Evolutionary conservation across 306 rosid species (phyloP), one percentile per base, ranked within the genome.

Genomic region (Cucumis melo): DNA sequence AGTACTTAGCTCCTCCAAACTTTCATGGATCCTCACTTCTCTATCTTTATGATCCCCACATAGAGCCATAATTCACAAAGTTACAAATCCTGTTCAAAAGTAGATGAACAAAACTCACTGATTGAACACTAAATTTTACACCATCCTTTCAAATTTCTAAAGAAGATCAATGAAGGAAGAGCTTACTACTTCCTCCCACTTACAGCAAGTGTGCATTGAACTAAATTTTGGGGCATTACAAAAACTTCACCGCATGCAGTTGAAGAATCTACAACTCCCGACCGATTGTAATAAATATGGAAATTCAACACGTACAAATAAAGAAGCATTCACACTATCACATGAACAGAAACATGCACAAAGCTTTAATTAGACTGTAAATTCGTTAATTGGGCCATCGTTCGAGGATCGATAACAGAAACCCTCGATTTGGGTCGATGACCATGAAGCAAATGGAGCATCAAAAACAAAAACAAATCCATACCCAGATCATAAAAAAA

Each of bases 1-100:
- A 64, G 96, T 85, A 77, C 86, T 86, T 60, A 95, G 96, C 77
- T 95, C 99, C 79, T 95, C 99, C 87, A 90, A 77, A 78, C 88
- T 92, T 68, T 95, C 99, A 86, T 86, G 92, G 83, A 95, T 81
- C 89, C 86, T 88, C 84, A 89, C 65, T 74, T 86, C 92, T 86
- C 88, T 89, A 34, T 78, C 81, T 36, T 83, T 84, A 5, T 65
- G 71, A 82, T 56, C 89, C 76, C 80, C 93, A 32, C 89, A 77
- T 50, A 86, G 75, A 83, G 92, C 92, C 99, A 95, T 94, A 75
- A 61, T 76, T 61, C 57, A 71, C 51, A 81, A 77, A 80, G 64
- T 74, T 78, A 66, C 56, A 78, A 48, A 1, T 59, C 21, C 66
- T 76, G 77, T 12, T 29, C 32, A 58, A 19, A 21, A 57, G 9